phyloP scores from a whole-genome alignment of 2,329 filamentous ascomycete genomes.

The Fusarium denticulatum region DNA sequence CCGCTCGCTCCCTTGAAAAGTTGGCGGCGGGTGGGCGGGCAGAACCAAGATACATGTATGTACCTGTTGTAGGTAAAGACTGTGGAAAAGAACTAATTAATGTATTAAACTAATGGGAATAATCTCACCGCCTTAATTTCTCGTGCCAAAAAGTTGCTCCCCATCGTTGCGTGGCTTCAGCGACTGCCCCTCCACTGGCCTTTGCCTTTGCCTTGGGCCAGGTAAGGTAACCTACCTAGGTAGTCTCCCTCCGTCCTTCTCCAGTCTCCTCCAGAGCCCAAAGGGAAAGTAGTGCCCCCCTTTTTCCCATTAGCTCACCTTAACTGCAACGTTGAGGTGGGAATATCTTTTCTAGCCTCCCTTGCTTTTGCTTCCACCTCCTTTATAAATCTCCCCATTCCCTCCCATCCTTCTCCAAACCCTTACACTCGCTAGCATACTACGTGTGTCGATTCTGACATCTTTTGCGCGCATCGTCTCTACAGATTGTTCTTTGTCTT shows the following conservation, averaged over 20 bases:
- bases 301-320: slow-evolving; percentile 26
- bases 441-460: slow-evolving; percentile 36
- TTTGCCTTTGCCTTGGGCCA: not conserved
- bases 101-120: slow-evolving; percentile 10
- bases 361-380: slow-evolving; percentile 26
- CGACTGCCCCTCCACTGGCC: slow-evolving; percentile 30
- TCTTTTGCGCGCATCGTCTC: slow-evolving; percentile 36
- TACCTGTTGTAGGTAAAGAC: not conserved
- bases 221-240: not conserved
- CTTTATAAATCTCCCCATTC: slow-evolving; percentile 37
- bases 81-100: slow-evolving; percentile 9
- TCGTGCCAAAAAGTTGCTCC: slow-evolving; percentile 16
- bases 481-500: slow-evolving; percentile 26
- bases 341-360: slow-evolving; percentile 40
- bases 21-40: slow-evolving; percentile 17
- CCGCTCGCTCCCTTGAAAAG: not conserved
- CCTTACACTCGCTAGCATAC: slow-evolving; percentile 35
- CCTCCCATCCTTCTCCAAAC: slow-evolving; percentile 7
- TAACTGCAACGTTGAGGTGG: slow-evolving; percentile 35
- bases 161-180: slow-evolving; percentile 38
- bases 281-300: slow-evolving; percentile 25
- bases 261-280: slow-evolving; percentile 10
- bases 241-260: not conserved
- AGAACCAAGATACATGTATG: slow-evolving; percentile 12
- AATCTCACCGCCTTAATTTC: slow-evolving; percentile 45